These are phyloP conservation scores for Quercus alba DNA, from an alignment of 306 rosid species.

Conservation along the genomic window DNA sequence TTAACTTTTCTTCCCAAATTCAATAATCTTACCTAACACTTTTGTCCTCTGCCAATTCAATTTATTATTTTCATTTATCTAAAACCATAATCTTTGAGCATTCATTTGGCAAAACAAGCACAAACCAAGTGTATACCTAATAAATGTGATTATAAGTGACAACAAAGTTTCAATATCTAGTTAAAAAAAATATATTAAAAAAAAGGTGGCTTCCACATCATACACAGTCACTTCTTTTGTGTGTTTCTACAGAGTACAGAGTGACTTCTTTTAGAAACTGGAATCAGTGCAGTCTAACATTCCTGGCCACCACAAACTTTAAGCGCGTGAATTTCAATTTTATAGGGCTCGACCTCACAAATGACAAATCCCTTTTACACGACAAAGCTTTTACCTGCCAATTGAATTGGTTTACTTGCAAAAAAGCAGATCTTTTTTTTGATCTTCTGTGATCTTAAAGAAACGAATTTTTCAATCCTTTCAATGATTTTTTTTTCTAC, in stretches of 20 bases:
- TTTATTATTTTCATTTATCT: not conserved
- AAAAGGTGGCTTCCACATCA: constrained; percentile 37
- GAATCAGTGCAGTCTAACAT: not conserved
- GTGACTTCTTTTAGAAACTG: not conserved
- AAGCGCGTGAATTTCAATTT: constrained; percentile 12
- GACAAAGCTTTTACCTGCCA: constrained; percentile 17
- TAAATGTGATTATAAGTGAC: not conserved
- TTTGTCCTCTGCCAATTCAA: not conserved
- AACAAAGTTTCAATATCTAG: not conserved
- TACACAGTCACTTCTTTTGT: constrained; percentile 16
- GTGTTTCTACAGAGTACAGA: no score
- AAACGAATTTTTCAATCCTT: no score
- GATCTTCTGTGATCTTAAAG: constrained; percentile 26
- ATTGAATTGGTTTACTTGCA: not conserved
- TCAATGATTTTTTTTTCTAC: no score
- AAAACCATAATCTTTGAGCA: not conserved
- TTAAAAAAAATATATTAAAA: not conserved
- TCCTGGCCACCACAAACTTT: not conserved
- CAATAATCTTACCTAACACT: not conserved
- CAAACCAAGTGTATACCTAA: not conserved
- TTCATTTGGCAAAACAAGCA: not conserved
- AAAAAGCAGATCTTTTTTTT: constrained; percentile 7
- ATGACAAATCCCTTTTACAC: constrained; percentile 20
- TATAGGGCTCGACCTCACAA: not conserved
- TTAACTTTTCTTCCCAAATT: not conserved